Evolutionary conservation across 2,329 filamentous ascomycete species (phyloP), one percentile per base, ranked within the genome.

Genomic region (Beauveria pseudobassiana): DNA sequence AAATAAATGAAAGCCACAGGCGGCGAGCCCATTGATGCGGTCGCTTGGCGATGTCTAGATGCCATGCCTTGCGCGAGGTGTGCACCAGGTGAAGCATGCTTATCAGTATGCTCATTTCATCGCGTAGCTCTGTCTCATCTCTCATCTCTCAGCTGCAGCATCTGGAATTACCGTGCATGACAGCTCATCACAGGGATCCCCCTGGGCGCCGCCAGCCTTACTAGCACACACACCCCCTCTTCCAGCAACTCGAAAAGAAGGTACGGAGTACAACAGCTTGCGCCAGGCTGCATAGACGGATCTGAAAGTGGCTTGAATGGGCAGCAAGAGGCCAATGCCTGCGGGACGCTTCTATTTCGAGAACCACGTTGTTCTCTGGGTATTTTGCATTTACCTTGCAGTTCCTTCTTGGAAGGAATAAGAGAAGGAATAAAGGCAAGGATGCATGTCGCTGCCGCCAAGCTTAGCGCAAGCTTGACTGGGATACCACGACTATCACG

Each of bases 111-210:
- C 51, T 54, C 34, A 54, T 54, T 56, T 56, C 53, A 56, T 56
- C 53, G 28, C 28, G 28, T 2, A 28, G 28, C 28, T 28, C 8
- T 28, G 28, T 28, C 28, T 28, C 28, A 28, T 28, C 28, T 24
- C n/a, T 28, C 26, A 30, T 26, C 26, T 52, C 24, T 24, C 48
- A 45, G 38, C 57, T 53, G 57, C 57, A 60, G 49, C 49, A 60
- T 60, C 57, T 53, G 38, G 46, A 60, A 52, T 52, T 42, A 46
- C 26, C 26, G 43, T 50, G 46, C 26, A 50, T 59, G 56, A 22
- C 34, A 45, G 22, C 4, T 26, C n/a, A 49, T 40, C 7, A 14
- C 55, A 49, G 45, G 55, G 54, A 34, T 38, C 26, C 43, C 43
- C 14, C 28, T 2, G 28, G 3, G 16, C n/a, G 28, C 26, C 9